phyloP scores from a whole-genome alignment of 176 grass and related monocot genomes.

The Metroxylon sagu region DNA sequence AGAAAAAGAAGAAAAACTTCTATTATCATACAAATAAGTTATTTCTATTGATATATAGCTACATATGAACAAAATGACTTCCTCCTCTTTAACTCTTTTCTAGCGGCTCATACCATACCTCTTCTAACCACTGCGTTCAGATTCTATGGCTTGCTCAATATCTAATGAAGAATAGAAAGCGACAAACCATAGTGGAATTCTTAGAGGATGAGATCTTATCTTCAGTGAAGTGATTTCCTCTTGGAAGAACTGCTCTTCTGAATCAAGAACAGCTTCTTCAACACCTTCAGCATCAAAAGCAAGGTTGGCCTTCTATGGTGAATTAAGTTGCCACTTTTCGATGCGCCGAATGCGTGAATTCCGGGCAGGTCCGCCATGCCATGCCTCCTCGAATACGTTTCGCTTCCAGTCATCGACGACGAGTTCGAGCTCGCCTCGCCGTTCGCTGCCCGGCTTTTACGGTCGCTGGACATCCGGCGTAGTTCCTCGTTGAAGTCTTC shows the following conservation, averaged over 20 bases:
- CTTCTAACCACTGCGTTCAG: background rate
- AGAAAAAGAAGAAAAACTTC: too few relatives aligned
- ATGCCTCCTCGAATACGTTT: too few relatives aligned
- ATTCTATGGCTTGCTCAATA: background rate
- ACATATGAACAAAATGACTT: too few relatives aligned
- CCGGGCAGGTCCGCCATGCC: background rate
- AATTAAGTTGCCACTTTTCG: constrained; percentile 30
- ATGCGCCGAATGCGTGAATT: background rate
- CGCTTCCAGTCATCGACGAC: too few relatives aligned
- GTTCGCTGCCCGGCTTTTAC: background rate
- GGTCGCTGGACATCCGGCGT: constrained; percentile 1
- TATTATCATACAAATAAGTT: too few relatives aligned
- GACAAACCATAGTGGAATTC: too few relatives aligned
- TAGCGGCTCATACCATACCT: too few relatives aligned
- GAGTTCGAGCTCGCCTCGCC: background rate
- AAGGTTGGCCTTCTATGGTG: constrained; percentile 37
- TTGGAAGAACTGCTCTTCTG: constrained; percentile 20
- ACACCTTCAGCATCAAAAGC: constrained; percentile 61
- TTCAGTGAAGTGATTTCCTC: constrained; percentile 10
- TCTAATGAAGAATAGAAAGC: background rate
- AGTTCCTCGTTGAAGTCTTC: constrained; percentile 95
- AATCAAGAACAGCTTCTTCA: constrained; percentile 73
- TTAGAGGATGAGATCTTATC: background rate
- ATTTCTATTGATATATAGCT: too few relatives aligned
- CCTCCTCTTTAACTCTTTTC: too few relatives aligned